Evolutionary conservation across 176 grass and related monocot genomes (phyloP), one percentile per base, ranked within the genome.

Genomic region (Tuctoria greenei): DNA sequence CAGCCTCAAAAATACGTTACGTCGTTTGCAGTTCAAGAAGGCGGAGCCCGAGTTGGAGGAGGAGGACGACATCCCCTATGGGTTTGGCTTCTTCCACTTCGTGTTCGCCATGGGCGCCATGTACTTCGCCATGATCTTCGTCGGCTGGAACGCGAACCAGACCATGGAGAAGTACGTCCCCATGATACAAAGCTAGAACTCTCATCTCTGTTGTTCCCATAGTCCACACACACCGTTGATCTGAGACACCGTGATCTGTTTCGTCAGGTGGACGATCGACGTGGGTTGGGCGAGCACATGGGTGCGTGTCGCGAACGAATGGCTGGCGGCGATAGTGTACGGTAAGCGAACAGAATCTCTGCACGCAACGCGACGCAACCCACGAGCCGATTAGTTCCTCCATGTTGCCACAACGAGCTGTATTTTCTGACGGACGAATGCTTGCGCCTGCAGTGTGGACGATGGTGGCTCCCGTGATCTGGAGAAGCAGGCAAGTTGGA

Each of bases 51-150:
- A 31, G 31, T 31, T 31, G 31, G 31, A 31, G 34, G 88, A 92
- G 42, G 91, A 92, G 34, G 92, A 86, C 44, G 92, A 90, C 60
- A 69, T 92, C 41, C 96, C 92, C 4, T 99, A 99, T 66, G 89
- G 96, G 0, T 92, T 92, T 6, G 92, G 92, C 16, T 99, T 99
- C 85, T 99, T 99, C 84, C 96, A 99, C 83, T 88, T 99, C 25
- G 92, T 99, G 20, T 99, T 99, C 76, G 89, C 96, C 64, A 99
- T 95, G 92, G 96, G 96, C 27, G 87, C 92, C 23, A 99, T 99
- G 89, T 99, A 99, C 76, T 95, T 99, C 43, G 96, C 87, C 36
- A 99, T 99, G 96, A 78, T 99, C 72, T 92, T 99, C 67, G 64
- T 99, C 23, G 92, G 96, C n/a, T 99, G 92, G 96, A 92, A 95